Percentiles rank a stretch among this genome's conserved stretches.
phyloP scores from a whole-genome alignment of 2,329 filamentous ascomycete genomes.

The Xylaria polymorpha region DNA sequence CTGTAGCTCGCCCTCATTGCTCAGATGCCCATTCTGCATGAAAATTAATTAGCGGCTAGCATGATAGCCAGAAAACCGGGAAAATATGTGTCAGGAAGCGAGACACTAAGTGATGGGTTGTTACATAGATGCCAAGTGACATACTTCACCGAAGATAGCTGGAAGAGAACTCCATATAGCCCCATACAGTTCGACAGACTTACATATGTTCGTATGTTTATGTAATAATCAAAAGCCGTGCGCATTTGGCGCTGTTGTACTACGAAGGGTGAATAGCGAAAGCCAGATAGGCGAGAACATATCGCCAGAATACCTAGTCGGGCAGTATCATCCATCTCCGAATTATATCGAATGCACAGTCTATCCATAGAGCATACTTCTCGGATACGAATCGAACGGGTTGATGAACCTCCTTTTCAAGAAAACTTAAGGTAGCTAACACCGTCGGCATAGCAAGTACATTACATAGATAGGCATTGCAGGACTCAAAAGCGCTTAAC shows the following conservation, averaged over 20 bases:
- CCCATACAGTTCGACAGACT: background rate
- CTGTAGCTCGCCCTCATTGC: background rate
- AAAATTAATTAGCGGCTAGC: background rate
- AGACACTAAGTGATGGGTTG: background rate
- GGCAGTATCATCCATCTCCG: background rate
- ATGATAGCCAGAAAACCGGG: background rate
- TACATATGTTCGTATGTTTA: background rate
- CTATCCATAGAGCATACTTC: background rate
- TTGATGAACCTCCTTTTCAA: background rate
- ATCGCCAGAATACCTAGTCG: slow-evolving; percentile 1
- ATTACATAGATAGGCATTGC: background rate
- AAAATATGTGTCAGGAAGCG: background rate
- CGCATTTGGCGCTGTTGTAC: background rate
- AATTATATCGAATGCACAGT: background rate
- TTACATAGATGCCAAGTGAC: background rate
- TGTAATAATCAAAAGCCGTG: background rate
- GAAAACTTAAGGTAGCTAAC: too few species aligned
- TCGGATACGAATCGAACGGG: background rate
- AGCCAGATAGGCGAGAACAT: background rate
- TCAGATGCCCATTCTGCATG: background rate
- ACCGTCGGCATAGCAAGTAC: background rate
- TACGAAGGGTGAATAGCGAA: background rate
- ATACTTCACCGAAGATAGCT: background rate
- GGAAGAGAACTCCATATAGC: slow-evolving; percentile 1
- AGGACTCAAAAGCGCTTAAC: slow-evolving; percentile 10